phyloP scores from a whole-genome alignment of 2,329 filamentous ascomycete genomes.

The Diaporthe sp. region DNA sequence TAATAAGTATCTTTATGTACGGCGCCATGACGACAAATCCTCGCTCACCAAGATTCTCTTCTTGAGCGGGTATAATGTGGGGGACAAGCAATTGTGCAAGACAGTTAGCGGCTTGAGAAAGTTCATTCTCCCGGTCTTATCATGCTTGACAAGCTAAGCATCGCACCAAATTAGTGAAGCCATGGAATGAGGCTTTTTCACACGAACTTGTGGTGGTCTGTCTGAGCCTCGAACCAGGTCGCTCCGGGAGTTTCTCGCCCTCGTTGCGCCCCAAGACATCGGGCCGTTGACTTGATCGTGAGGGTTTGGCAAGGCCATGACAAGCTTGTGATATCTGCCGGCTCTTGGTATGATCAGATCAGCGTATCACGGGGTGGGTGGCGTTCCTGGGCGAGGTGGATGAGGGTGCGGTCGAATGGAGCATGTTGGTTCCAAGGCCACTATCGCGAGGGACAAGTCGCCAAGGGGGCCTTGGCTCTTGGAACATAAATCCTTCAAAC shows the following conservation, averaged over 20 bases:
- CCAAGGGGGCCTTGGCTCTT: conserved; percentile 32
- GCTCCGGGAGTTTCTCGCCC: conserved; percentile 5
- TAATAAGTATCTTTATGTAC: neutral
- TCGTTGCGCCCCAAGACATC: neutral
- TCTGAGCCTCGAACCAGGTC: conserved; percentile 2
- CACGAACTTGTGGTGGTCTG: neutral
- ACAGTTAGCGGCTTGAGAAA: conserved; percentile 21
- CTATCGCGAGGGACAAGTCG: conserved; percentile 27
- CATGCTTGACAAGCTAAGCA: conserved; percentile 25
- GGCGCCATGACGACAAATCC: neutral
- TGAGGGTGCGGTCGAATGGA: conserved; percentile 28
- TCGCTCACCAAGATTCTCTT: neutral
- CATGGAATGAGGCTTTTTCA: conserved; percentile 6
- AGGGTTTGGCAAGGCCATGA: neutral
- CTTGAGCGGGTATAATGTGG: neutral
- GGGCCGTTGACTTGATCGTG: conserved; percentile 13
- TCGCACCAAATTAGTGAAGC: conserved; percentile 20
- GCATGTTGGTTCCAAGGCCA: conserved; percentile 14
- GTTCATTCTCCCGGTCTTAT: conserved; percentile 8
- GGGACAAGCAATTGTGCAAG: conserved; percentile 15
- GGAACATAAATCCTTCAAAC: conserved; percentile 15
- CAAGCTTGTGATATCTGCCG: conserved; percentile 21
- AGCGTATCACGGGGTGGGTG: conserved; percentile 18
- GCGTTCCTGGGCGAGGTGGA: conserved; percentile 24
- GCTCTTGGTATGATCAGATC: conserved; percentile 15